Percentiles rank a stretch among this genome's conserved stretches.
These are phyloP conservation scores for Candida orba DNA, from an alignment of 805 yeast species.

Conservation along the genomic window DNA sequence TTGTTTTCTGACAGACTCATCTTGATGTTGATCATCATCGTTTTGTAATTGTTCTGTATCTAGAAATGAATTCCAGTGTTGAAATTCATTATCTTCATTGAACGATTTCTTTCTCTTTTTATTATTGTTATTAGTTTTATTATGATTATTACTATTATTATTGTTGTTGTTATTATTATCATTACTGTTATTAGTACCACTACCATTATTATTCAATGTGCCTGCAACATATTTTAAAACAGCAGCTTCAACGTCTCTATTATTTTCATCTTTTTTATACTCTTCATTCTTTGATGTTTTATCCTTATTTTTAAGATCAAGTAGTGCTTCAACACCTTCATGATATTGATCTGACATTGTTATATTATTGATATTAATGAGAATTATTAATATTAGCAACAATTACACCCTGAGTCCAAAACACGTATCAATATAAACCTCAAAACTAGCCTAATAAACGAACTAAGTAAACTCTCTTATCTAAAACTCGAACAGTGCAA, in stretches of 20 bases:
- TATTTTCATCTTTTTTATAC: slow-evolving; percentile 1
- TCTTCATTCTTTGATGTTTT: slow-evolving; percentile 3
- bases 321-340: slow-evolving; percentile 22
- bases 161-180: slow-evolving; percentile 9
- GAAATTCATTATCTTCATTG: slow-evolving; percentile 20
- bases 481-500: no score
- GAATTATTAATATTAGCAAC: no score
- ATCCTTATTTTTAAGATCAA: slow-evolving; percentile 19
- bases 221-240: slow-evolving; percentile 70
- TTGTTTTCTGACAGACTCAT: slow-evolving; percentile 1
- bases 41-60: slow-evolving; percentile 19
- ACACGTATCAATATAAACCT: no score
- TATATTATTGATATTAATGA: background rate
- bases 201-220: slow-evolving; percentile 34
- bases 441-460: no score
- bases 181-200: slow-evolving; percentile 20
- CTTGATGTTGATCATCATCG: background rate
- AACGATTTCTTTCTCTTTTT: slow-evolving; percentile 18
- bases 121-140: slow-evolving; percentile 6
- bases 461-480: no score
- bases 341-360: slow-evolving; percentile 14
- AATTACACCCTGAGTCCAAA: no score
- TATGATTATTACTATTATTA: slow-evolving; percentile 19
- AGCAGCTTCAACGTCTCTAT: slow-evolving; percentile 60
- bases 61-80: slow-evolving; percentile 24